A percentile compares a stretch with the other conserved stretches of the same genome.
Evolutionary conservation across 208 protist genomes (phyloP).

Genomic region (Crithidia fasciculata): DNA sequence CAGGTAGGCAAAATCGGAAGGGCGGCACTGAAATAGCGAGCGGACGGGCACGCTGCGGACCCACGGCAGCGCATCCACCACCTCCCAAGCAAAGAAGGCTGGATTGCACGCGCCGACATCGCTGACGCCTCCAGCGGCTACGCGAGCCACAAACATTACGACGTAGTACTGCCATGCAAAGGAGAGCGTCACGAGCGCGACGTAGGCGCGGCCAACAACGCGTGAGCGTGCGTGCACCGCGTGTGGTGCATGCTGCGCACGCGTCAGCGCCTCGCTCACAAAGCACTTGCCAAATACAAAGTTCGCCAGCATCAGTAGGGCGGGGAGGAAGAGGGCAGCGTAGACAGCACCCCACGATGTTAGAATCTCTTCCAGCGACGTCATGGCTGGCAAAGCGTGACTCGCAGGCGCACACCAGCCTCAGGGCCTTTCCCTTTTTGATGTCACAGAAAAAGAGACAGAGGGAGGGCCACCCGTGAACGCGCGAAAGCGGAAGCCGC

Average conservation of each 20-base stretch:
- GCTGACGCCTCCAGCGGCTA: background rate
- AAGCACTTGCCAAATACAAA: constrained; percentile 76
- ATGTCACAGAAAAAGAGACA: no score
- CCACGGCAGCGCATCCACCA: constrained; percentile 35
- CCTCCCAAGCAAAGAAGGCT: constrained; percentile 37
- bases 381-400: background rate
- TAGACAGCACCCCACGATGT: constrained; percentile 71
- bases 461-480: no score
- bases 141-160: constrained; percentile 49
- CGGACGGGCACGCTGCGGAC: background rate
- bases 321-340: constrained; percentile 45
- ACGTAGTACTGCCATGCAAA: constrained; percentile 72
- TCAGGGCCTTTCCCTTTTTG: no score
- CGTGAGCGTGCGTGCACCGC: constrained; percentile 26
- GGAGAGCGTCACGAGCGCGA: constrained; percentile 39
- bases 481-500: no score
- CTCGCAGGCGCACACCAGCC: no score
- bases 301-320: constrained; percentile 55
- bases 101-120: constrained; percentile 35
- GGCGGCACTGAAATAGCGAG: constrained; percentile 26
- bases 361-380: constrained; percentile 32
- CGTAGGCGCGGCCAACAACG: constrained; percentile 33
- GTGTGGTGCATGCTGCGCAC: constrained; percentile 35
- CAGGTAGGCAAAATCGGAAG: constrained; percentile 39
- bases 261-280: constrained; percentile 49